Percentiles rank a stretch among this genome's conserved stretches.
phyloP scores from a whole-genome alignment of 2,329 filamentous ascomycete species.

The Tolypocladium capitatum region DNA sequence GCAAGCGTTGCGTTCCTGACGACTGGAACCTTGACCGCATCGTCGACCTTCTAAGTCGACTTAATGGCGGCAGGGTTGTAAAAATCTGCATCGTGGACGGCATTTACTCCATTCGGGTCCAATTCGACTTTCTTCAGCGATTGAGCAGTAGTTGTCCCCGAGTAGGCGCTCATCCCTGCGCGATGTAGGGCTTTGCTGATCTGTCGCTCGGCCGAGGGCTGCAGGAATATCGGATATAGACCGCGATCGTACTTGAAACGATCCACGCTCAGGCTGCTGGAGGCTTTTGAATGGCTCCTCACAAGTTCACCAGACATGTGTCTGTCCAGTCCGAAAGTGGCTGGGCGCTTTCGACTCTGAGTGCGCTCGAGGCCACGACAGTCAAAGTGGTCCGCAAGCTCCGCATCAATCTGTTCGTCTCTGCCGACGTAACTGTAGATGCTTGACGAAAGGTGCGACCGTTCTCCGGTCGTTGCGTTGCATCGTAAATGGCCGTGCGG shows the following conservation, averaged over 20 bases:
- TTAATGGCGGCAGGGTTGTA: slow-evolving; percentile 23
- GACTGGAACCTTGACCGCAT: slow-evolving; percentile 23
- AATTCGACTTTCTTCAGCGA: not conserved
- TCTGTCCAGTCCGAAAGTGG: not conserved
- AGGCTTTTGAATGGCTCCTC: slow-evolving; percentile 15
- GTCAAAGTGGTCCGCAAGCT: not conserved
- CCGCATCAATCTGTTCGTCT: not conserved
- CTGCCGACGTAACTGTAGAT: not conserved
- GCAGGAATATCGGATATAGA: slow-evolving; percentile 23
- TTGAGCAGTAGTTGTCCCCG: slow-evolving; percentile 1
- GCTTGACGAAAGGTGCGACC: not conserved
- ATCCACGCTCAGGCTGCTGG: slow-evolving; percentile 23
- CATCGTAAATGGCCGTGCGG: not conserved
- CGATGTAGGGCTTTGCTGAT: slow-evolving; percentile 26
- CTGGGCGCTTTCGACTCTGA: not conserved
- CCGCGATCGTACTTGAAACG: slow-evolving; percentile 33
- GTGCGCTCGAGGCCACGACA: not conserved
- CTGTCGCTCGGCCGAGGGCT: slow-evolving; percentile 26
- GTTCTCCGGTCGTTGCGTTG: not conserved
- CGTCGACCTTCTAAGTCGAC: slow-evolving; percentile 27
- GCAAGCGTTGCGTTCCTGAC: slow-evolving; percentile 5
- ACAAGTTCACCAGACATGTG: slow-evolving; percentile 1
- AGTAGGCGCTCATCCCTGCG: slow-evolving; percentile 10
- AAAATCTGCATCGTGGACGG: slow-evolving; percentile 12
- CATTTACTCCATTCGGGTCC: not conserved